Evolutionary conservation across 2,329 filamentous ascomycete genomes (phyloP).

Genomic region (Pochonia chlamydosporia): DNA sequence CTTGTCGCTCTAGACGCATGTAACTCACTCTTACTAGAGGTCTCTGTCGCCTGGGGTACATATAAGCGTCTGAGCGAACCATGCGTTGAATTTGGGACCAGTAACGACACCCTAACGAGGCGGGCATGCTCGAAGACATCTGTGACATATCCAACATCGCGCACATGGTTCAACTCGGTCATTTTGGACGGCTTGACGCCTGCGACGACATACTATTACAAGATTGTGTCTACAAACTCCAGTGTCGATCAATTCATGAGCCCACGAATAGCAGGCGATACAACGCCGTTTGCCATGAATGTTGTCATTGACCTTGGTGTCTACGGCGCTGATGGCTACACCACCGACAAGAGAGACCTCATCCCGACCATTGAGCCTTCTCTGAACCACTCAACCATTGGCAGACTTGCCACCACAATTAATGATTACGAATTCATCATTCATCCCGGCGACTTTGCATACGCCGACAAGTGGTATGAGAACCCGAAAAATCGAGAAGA

Average conservation of each 20-base stretch:
- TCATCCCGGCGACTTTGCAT: conserved; percentile 52
- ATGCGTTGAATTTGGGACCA: conserved; percentile 47
- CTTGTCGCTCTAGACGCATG: neutral
- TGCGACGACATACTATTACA: conserved; percentile 55
- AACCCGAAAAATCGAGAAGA: conserved; percentile 39
- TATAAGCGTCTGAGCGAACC: conserved; percentile 37
- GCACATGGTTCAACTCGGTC: conserved; percentile 47
- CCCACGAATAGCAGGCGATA: conserved; percentile 48
- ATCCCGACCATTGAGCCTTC: conserved; percentile 44
- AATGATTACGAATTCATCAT: conserved; percentile 50
- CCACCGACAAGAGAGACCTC: conserved; percentile 38
- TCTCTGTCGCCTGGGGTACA: conserved; percentile 53
- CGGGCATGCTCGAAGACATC: conserved; percentile 39
- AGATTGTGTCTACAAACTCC: conserved; percentile 51
- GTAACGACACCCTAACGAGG: conserved; percentile 28
- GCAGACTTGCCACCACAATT: conserved; percentile 41
- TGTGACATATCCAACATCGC: conserved; percentile 44
- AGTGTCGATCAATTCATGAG: conserved; percentile 47
- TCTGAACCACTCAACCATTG: conserved; percentile 53
- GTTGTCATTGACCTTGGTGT: conserved; percentile 45
- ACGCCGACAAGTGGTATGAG: conserved; percentile 52
- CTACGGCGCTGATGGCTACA: conserved; percentile 28
- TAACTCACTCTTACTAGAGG: conserved; percentile 28
- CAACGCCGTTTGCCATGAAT: conserved; percentile 45
- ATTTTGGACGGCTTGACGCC: conserved; percentile 38